Percentiles rank a stretch among this genome's conserved stretches.
Evolutionary conservation across 2,329 filamentous ascomycete genomes (phyloP).

Genomic region (Plenodomus biglobosus): DNA sequence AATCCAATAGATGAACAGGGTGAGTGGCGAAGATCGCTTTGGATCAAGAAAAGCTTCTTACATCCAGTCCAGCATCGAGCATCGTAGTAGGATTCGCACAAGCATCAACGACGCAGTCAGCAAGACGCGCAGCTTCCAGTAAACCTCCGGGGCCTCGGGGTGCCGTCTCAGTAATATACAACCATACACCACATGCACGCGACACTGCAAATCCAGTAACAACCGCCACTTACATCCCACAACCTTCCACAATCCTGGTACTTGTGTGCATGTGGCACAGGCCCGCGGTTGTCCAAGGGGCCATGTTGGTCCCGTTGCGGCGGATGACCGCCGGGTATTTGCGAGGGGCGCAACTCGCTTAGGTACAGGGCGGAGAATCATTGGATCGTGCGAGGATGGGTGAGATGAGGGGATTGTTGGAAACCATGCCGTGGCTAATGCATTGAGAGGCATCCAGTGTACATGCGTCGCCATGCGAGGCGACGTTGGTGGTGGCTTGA

Average conservation of each 20-base stretch:
- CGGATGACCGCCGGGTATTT: slow-evolving; percentile 18
- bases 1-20: neutral
- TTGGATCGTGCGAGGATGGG: neutral
- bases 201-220: slow-evolving; percentile 2
- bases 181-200: slow-evolving; percentile 5
- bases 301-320: slow-evolving; percentile 1
- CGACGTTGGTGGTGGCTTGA: neutral
- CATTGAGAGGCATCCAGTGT: neutral
- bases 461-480: neutral
- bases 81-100: neutral
- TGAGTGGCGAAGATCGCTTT: neutral
- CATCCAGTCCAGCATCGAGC: slow-evolving; percentile 4
- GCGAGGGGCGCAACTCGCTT: slow-evolving; percentile 3
- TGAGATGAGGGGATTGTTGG: neutral
- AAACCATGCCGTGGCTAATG: neutral
- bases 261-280: slow-evolving; percentile 9
- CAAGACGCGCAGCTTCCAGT: neutral
- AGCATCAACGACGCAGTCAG: slow-evolving; percentile 1
- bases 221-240: slow-evolving; percentile 1
- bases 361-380: neutral
- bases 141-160: neutral
- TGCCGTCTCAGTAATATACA: slow-evolving; percentile 11
- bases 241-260: slow-evolving; percentile 2
- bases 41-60: slow-evolving; percentile 5
- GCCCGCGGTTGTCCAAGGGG: slow-evolving; percentile 1